Base-by-base conservation (phyloP, 1,139 yeast genomes). In the Hemisphaericaspora xylofermentans region DNA sequence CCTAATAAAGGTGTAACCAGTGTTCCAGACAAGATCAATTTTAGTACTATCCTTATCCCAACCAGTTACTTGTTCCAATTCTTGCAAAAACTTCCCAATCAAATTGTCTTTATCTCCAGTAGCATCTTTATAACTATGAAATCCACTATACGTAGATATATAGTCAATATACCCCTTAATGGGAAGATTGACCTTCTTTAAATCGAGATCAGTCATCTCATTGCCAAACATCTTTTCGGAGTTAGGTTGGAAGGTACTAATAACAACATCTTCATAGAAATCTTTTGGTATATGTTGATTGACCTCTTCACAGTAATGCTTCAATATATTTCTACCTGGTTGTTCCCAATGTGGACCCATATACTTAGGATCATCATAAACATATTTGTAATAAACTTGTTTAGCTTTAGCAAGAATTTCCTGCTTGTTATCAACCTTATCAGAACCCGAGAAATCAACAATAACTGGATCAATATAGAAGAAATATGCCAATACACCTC, bases 321-420 rank as follows among this genome's bases (percentile, higher is more conserved):
- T 60, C 39, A 71, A 51, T 25, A 68, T 63, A 9, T 45, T 37
- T 39, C 76, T 52, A 3, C 78, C 78, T 1, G 78, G 78, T 43
- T 68, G 71, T 46, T 70, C 74, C 75, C 76, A 70, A 47, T 64
- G 58, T 1, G 72, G 72, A 0, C 78, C 77, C 15, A 71, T 53
- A 18, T 45, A 54, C n/a, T 49, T 41, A 1, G 66, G 63, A 42
- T 69, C 71, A 18, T 63, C 61, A 45, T 71, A 71, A n/a, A 59
- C 62, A 43, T 61, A 68, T 40, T 65, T 59, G 43, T 48, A 40
- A 49, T 70, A 69, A 19, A 66, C 46, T 10, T 57, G 50, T 25
- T 50, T 46, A 2, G 66, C 65, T 38, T 43, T 52, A 19, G 52
- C 39, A 37, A 68, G 47, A 5, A 52, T 47, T 7, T 56, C 54